These are phyloP conservation scores for Pisolithus marmoratus DNA, from an alignment of 768 basidiomycete species.

Conservation along the genomic window DNA sequence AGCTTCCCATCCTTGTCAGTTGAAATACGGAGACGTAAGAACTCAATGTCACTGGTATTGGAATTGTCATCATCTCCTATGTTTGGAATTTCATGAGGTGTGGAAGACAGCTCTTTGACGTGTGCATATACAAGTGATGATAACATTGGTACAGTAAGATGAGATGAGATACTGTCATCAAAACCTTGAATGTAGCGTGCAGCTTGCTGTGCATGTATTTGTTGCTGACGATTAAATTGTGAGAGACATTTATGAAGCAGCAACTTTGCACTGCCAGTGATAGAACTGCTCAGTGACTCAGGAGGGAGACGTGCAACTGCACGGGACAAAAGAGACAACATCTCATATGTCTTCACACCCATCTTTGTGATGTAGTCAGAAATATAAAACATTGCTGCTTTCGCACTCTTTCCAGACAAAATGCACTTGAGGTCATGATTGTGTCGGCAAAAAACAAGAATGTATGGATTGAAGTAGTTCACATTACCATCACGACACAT, in stretches of 20 bases:
- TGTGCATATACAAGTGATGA: not conserved
- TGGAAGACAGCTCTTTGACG: not conserved
- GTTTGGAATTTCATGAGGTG: no score
- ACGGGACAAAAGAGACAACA: constrained; percentile 19
- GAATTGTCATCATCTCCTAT: not conserved
- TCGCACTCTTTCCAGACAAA: constrained; percentile 28
- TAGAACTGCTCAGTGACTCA: not conserved
- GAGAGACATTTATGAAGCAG: constrained; percentile 29
- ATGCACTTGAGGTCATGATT: constrained; percentile 34
- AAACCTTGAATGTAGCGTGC: constrained; percentile 23
- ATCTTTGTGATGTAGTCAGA: constrained; percentile 33
- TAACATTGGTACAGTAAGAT: not conserved
- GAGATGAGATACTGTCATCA: constrained; percentile 9
- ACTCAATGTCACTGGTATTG: not conserved
- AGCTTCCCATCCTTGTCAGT: not conserved
- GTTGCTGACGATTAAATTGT: constrained; percentile 23
- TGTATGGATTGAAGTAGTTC: constrained; percentile 28
- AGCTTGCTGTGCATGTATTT: constrained; percentile 32
- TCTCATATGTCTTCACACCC: constrained; percentile 20
- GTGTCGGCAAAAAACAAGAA: constrained; percentile 29
- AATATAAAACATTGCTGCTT: constrained; percentile 33
- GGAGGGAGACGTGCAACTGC: constrained; percentile 11
- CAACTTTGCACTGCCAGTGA: constrained; percentile 7
- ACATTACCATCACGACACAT: constrained; percentile 22
- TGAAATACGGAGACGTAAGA: not conserved